A percentile compares a stretch with the other conserved stretches of the same genome.
Evolutionary conservation across 2,329 filamentous ascomycete genomes (phyloP).

Genomic region (Phaeomoniella chlamydospora): DNA sequence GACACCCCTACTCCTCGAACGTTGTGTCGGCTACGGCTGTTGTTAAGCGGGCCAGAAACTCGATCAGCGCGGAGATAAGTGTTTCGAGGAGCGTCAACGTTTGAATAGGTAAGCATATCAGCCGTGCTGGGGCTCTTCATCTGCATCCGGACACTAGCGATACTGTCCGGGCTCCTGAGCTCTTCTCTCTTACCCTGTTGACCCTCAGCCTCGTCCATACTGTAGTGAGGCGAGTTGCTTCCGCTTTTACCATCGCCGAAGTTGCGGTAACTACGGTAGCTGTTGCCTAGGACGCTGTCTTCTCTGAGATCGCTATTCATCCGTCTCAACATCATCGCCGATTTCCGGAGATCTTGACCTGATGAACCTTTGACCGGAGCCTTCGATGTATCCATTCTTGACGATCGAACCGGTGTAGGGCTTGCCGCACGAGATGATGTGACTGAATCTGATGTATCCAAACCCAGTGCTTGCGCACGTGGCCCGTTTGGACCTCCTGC

Average conservation of each 20-base stretch:
- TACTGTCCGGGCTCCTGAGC: background rate
- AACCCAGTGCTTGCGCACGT: background rate
- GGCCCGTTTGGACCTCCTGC: background rate
- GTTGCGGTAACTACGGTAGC: conserved; percentile 2
- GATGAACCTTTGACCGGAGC: background rate
- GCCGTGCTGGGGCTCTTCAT: background rate
- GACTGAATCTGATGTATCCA: background rate
- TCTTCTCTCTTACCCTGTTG: background rate
- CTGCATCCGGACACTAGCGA: background rate
- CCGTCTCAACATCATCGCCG: conserved; percentile 14
- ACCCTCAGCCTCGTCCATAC: background rate
- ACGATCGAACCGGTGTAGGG: background rate
- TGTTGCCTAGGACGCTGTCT: conserved; percentile 4
- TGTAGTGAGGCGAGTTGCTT: no score
- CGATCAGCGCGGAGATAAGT: conserved; percentile 2
- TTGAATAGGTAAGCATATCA: conserved; percentile 2
- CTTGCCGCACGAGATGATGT: background rate
- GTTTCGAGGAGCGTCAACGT: background rate
- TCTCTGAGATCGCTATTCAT: conserved; percentile 11
- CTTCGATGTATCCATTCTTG: no score
- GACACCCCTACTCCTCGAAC: conserved; percentile 2
- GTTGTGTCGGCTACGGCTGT: conserved; percentile 3
- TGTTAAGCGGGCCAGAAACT: conserved; percentile 5
- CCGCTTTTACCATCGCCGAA: background rate
- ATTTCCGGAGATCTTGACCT: conserved; percentile 18